A percentile compares a stretch with the other conserved stretches of the same genome.
phyloP scores from a whole-genome alignment of 371 early-diverging fungal species.

The Basidiobolus meristosporus region DNA sequence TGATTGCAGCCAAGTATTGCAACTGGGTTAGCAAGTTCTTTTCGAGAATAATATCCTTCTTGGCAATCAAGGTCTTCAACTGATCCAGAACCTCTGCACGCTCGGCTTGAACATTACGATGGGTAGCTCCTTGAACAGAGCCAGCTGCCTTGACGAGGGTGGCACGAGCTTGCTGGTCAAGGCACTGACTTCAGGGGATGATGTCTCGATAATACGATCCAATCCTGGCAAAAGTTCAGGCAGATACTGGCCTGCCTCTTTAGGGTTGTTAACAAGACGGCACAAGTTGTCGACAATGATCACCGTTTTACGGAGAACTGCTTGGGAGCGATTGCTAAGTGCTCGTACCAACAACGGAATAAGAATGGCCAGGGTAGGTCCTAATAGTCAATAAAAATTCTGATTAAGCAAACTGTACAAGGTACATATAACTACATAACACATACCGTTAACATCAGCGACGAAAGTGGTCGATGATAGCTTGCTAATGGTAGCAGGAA shows the following conservation, averaged over 20 bases:
- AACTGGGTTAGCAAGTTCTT: no score
- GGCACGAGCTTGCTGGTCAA: constrained; percentile 30
- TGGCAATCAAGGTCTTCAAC: constrained; percentile 5
- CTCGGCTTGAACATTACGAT: constrained; percentile 5
- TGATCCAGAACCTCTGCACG: not conserved
- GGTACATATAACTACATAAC: no score
- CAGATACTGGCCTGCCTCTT: constrained; percentile 61
- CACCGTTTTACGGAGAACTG: constrained; percentile 57
- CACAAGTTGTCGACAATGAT: constrained; percentile 74
- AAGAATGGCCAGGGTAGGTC: no score
- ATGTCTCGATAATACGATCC: constrained; percentile 50
- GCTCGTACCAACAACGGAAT: no score
- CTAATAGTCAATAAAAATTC: no score
- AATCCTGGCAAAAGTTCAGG: constrained; percentile 61
- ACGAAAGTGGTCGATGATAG: no score
- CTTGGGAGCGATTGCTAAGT: constrained; percentile 28
- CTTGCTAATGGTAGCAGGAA: no score
- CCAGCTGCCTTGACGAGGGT: constrained; percentile 35
- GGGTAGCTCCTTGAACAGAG: constrained; percentile 11
- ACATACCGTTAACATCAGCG: no score
- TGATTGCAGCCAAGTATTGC: no score
- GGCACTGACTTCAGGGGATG: constrained; percentile 56
- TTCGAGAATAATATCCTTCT: no score
- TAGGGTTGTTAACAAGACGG: constrained; percentile 62
- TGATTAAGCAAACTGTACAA: no score